Base-by-base conservation (phyloP, 2,329 filamentous ascomycete species). In the Dothideomycetes sp. region DNA sequence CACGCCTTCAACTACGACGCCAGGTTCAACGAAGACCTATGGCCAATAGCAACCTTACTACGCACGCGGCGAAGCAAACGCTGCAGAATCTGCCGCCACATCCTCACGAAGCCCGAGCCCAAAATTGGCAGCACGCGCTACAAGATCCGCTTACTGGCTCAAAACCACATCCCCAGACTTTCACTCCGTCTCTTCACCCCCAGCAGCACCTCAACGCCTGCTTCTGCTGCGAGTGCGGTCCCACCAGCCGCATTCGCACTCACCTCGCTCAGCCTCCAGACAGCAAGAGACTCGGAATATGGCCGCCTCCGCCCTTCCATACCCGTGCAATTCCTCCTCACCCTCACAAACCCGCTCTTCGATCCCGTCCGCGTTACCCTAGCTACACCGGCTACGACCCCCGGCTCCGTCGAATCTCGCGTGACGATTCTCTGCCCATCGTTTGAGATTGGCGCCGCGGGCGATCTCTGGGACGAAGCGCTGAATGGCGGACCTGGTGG, bases 361-460 rank as follows among this genome's bases (percentile, higher is more conserved):
- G 91, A 98, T 49, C 74, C 77, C 16, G 81, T 98, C 49, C 82
- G 81, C 43, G 81, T 98, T 42, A 89, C 82, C 0, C 74, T 98
- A 5, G 89, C 87, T 4, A 93, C 88, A 0, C 86, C 89, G 0
- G 75, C 80, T 17, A 72, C 72, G 8, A 93, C 85, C 0, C 84
- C 86, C 0, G 86, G 86, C 3, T 72, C 77, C 7, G 83, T 88
- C 52, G 71, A 75, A 1, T 83, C 81, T 41, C 82, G 77, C 52
- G 85, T 98, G 44, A 98, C 91, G 0, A 81, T 98, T 11, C 71
- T 98, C 1, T 98, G 89, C 53, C 91, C 91, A 1, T 79, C 94
- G 51, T 96, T 98, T 58, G 84, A 91, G 36, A 81, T 98, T 33
- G 89, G 88, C 46, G 85, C 89, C 43, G 95, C 94, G 59, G 91